Percentiles rank a stretch among this genome's conserved stretches.
Conservation (phyloP, 164 flowering plant species). For the Aristolochia californica region DNA sequence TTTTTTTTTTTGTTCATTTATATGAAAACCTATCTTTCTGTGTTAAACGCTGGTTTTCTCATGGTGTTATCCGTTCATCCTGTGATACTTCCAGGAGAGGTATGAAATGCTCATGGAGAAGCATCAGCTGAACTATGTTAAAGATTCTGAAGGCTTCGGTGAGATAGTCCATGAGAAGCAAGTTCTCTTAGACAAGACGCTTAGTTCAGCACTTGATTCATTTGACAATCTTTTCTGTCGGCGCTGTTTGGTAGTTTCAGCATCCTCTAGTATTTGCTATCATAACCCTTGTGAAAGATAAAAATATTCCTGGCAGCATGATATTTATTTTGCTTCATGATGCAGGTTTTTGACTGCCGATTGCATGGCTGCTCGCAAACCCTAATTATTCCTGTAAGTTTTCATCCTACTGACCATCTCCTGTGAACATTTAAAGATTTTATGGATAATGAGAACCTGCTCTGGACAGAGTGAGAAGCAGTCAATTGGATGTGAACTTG, state of each 20-base stretch:
- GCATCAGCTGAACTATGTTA: conserved; percentile 16
- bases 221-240: conserved; percentile 96
- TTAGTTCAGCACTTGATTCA: conserved; percentile 77
- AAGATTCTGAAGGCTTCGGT: conserved; percentile 18
- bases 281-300: conserved; percentile 4
- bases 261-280: conserved; percentile 1
- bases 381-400: conserved; percentile 62
- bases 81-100: conserved; percentile 46
- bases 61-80: no score
- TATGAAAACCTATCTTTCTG: not conserved
- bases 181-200: conserved; percentile 53
- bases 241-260: conserved; percentile 75
- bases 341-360: conserved; percentile 91
- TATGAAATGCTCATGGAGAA: conserved; percentile 41
- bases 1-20: not conserved
- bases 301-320: not conserved
- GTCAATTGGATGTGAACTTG: conserved; percentile 36
- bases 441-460: not conserved
- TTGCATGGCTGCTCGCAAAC: conserved; percentile 91
- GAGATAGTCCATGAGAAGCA: conserved; percentile 24
- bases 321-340: conserved; percentile 3
- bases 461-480: conserved; percentile 68
- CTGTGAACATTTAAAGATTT: not conserved
- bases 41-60: no score
- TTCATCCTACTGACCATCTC: conserved; percentile 1